phyloP scores from a whole-genome alignment of 2,329 filamentous ascomycete genomes.

The Camillea tinctor region DNA sequence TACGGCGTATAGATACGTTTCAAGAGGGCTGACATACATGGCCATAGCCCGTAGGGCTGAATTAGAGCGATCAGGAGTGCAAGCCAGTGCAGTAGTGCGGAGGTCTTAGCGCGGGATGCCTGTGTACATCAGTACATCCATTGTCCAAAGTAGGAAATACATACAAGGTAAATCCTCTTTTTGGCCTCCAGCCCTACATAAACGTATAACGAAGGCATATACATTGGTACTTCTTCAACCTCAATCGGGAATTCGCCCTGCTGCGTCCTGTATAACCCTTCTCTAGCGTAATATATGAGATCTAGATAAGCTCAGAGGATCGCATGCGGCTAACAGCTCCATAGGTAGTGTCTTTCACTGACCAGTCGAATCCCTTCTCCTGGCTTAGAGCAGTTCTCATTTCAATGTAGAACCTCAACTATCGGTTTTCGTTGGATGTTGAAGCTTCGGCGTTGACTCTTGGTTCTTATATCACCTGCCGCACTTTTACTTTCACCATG shows the following conservation, averaged over 20 bases:
- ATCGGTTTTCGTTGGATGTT: background rate
- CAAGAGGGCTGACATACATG: background rate
- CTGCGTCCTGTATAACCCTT: background rate
- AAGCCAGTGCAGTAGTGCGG: no score
- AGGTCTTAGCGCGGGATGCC: background rate
- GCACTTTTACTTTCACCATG: background rate
- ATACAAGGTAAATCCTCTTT: background rate
- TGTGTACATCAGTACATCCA: background rate
- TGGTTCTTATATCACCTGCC: background rate
- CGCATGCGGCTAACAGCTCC: background rate
- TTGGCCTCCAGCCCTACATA: background rate
- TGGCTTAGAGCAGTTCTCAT: no score
- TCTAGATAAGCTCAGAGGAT: background rate
- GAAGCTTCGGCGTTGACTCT: background rate
- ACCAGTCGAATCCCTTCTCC: no score
- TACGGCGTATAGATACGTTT: background rate
- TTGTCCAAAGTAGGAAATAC: background rate
- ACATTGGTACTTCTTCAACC: background rate
- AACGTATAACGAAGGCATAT: background rate
- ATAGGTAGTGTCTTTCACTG: no score
- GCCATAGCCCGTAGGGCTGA: background rate
- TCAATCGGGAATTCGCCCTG: background rate
- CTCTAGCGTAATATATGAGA: no score
- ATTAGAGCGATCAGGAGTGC: no score
- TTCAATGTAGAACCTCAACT: no score